Conservation (phyloP, 139 green algal species). For the Coelastrella sp. region DNA sequence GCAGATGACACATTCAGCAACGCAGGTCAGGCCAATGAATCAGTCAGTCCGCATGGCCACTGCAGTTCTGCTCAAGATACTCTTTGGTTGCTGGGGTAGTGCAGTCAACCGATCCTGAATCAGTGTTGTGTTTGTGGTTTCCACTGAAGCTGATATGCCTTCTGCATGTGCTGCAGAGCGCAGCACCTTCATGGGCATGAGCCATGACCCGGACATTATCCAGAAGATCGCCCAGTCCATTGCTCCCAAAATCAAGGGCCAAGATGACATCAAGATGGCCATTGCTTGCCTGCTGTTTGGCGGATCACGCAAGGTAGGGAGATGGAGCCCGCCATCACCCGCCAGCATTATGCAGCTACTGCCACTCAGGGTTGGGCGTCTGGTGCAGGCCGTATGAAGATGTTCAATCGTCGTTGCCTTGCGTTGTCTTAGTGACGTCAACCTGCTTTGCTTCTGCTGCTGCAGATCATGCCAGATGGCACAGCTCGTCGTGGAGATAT, state of each 20-base stretch:
- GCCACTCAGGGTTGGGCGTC: no score
- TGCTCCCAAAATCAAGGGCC: slow-evolving; percentile 97
- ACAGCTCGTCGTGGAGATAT: slow-evolving; percentile 94
- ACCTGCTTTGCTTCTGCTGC: not conserved
- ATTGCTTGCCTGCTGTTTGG: slow-evolving; percentile 97
- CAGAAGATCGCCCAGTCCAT: slow-evolving; percentile 84
- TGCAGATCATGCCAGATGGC: slow-evolving; percentile 87
- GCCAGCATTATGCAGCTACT: no score
- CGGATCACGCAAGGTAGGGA: slow-evolving; percentile 87
- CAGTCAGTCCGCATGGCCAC: not conserved
- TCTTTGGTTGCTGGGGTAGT: no score
- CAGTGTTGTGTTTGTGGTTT: no score
- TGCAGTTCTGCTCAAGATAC: not conserved
- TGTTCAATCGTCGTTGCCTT: not conserved
- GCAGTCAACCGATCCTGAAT: no score
- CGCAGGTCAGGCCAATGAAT: slow-evolving; percentile 24
- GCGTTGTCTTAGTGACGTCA: not conserved
- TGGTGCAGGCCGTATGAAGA: no score
- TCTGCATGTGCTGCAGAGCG: slow-evolving; percentile 60
- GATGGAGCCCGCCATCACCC: not conserved
- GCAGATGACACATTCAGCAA: slow-evolving; percentile 80
- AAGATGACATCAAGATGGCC: slow-evolving; percentile 95
- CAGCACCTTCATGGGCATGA: slow-evolving; percentile 79
- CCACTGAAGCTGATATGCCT: not conserved
- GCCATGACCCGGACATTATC: slow-evolving; percentile 60